Evolutionary conservation across 495 filamentous ascomycete species (phyloP).

Genomic region (Penicillium samsonianum): DNA sequence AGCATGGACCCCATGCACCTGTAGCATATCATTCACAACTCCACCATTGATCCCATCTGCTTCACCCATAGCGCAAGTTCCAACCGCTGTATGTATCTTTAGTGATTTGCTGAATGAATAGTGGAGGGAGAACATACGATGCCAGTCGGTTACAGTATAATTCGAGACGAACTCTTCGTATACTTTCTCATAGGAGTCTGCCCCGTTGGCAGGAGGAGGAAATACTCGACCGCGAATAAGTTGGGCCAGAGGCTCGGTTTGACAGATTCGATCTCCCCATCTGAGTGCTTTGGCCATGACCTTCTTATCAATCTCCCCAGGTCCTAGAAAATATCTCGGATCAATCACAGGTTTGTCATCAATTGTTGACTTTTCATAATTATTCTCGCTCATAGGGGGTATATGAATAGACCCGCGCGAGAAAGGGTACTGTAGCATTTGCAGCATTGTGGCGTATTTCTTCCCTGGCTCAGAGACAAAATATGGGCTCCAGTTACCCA

Average conservation of each 20-base stretch:
- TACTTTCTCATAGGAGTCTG: conserved; percentile 22
- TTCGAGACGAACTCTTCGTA: conserved; percentile 41
- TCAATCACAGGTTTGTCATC: conserved; percentile 44
- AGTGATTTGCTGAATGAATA: conserved; percentile 8
- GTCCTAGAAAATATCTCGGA: conserved; percentile 44
- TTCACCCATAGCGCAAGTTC: conserved; percentile 57
- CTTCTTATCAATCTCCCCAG: conserved; percentile 43
- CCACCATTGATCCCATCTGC: conserved; percentile 29
- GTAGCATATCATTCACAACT: conserved; percentile 50
- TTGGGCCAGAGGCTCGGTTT: conserved; percentile 39
- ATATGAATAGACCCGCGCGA: conserved; percentile 52
- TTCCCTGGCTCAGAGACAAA: conserved; percentile 42
- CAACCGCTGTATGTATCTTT: conserved; percentile 29
- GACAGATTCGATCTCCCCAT: conserved; percentile 47
- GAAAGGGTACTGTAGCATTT: conserved; percentile 57
- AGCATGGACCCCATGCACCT: conserved; percentile 49
- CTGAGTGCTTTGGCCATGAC: conserved; percentile 40
- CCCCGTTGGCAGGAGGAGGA: conserved; percentile 28
- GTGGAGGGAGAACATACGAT: conserved; percentile 19
- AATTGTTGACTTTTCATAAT: conserved; percentile 6
- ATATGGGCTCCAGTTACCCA: conserved; percentile 50
- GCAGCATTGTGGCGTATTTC: conserved; percentile 53
- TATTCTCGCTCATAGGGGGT: conserved; percentile 10
- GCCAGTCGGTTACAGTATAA: conserved; percentile 47
- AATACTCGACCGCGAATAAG: conserved; percentile 43